Evolutionary conservation across 177 flowering plant species (phyloP), one percentile per base, ranked within the genome.

Genomic region (Tripterygium wilfordii): DNA sequence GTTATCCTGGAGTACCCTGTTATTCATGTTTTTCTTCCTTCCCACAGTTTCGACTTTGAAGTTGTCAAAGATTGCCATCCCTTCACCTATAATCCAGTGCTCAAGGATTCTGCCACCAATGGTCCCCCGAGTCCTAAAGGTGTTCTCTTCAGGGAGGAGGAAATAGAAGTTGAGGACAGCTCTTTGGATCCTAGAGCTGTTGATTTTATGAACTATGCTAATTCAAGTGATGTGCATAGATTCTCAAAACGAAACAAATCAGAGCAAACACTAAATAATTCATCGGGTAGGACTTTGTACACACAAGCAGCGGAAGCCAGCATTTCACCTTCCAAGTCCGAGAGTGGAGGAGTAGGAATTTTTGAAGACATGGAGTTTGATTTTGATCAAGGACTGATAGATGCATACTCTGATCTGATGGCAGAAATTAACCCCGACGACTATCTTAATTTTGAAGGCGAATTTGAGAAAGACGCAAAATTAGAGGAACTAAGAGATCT

Each of bases 1-100:
- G 61, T 61, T 36, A 59, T 94, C 21, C 24, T 94, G 43, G 97
- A 90, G 70, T 83, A 80, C 60, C 99, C 96, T 12, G 73, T 76
- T 7, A 78, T 94, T 50, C 72, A 81, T 64, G 85, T 87, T 33
- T 76, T 64, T 50, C 82, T 87, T n/a, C 90, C 95, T 15, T 72
- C 92, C 3, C 72, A 82, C 17, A 58, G 17, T 25, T 56, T 18
- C 45, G 65, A 79, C 54, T 77, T 84, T 61, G 84, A 80, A 58
- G 71, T 88, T 20, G 43, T 70, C 23, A 76, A 70, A 48, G 63
- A 35, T 42, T 46, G 51, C 16, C 57, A 31, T 9, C 61, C 50
- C 7, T 9, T 20, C 43, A 50, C 56, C 8, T 51, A 24, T 24
- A 57, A 54, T 41, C 39, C 40, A 0, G 69, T 59, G n/a, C 20